Evolutionary conservation across 2,329 filamentous ascomycete species (phyloP).

Genomic region (Fonsecaea nubica): DNA sequence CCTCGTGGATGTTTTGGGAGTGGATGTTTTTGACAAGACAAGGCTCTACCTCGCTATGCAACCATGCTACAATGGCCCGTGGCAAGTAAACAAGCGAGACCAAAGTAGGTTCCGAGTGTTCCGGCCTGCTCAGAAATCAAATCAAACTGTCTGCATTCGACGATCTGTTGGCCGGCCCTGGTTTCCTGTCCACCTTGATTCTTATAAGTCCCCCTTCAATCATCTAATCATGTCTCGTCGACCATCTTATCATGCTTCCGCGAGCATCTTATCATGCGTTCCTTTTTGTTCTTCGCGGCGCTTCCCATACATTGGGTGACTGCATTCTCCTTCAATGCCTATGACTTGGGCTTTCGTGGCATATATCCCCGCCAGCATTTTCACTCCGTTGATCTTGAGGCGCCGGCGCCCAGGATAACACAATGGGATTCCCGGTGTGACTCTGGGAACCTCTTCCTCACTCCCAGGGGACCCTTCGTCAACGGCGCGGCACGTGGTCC

Average conservation of each 20-base stretch:
- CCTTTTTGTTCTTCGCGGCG: conserved; percentile 11
- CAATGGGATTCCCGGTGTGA: conserved; percentile 47
- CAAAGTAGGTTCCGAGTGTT: conserved; percentile 7
- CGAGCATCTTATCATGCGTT: conserved; percentile 19
- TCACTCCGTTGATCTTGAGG: conserved; percentile 31
- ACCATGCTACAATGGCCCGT: not conserved
- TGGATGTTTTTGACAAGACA: not conserved
- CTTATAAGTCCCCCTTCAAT: not conserved
- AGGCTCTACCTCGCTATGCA: not conserved
- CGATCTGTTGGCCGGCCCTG: not conserved
- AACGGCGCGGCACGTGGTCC: conserved; percentile 33
- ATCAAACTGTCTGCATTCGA: not conserved
- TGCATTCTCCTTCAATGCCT: conserved; percentile 33
- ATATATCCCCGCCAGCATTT: conserved; percentile 34
- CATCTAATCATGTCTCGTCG: not conserved
- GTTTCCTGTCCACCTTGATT: not conserved
- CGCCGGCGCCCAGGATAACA: conserved; percentile 41
- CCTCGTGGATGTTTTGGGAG: not conserved
- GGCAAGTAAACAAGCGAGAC: not conserved
- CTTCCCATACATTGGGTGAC: conserved; percentile 18
- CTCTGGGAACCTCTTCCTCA: conserved; percentile 40
- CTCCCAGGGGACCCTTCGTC: conserved; percentile 30
- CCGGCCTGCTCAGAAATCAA: not conserved
- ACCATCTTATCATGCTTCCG: not conserved
- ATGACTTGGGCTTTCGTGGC: conserved; percentile 35